Percentiles rank a stretch among this genome's conserved stretches.
These are phyloP conservation scores for Avena eriantha DNA, from an alignment of 176 grass and related monocot genomes.

Conservation along the genomic window DNA sequence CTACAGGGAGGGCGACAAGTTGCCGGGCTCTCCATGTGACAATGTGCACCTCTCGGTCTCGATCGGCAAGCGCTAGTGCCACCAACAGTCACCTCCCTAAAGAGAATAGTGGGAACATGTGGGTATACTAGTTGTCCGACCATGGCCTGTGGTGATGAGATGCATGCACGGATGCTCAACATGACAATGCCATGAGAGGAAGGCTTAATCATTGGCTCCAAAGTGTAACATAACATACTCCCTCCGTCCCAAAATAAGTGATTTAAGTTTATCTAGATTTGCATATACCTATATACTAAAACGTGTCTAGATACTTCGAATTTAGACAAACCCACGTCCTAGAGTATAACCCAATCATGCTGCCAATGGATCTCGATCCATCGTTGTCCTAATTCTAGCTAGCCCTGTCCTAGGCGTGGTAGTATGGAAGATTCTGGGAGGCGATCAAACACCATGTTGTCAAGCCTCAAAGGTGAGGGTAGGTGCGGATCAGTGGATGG, in stretches of 20 bases:
- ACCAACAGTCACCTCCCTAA: not conserved
- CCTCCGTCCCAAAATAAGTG: too few relatives aligned
- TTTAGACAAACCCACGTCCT: too few relatives aligned
- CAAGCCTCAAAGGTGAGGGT: not conserved
- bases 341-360: not conserved
- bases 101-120: not conserved
- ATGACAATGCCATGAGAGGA: constrained; percentile 10
- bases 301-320: too few relatives aligned
- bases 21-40: constrained; percentile 55
- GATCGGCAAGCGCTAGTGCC: constrained; percentile 15
- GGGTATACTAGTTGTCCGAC: not conserved
- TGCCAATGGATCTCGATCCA: not conserved
- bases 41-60: constrained; percentile 1
- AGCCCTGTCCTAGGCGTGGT: not conserved
- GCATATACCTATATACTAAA: too few relatives aligned
- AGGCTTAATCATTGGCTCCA: constrained; percentile 31
- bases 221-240: not conserved
- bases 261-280: too few relatives aligned
- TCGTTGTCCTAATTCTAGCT: not conserved
- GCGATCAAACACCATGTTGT: not conserved
- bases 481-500: not conserved
- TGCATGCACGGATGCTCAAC: not conserved
- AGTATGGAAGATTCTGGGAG: not conserved
- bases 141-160: not conserved
- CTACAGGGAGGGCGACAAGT: not conserved